phyloP scores from a whole-genome alignment of 768 basidiomycete species.

The Amanita jacksonii region DNA sequence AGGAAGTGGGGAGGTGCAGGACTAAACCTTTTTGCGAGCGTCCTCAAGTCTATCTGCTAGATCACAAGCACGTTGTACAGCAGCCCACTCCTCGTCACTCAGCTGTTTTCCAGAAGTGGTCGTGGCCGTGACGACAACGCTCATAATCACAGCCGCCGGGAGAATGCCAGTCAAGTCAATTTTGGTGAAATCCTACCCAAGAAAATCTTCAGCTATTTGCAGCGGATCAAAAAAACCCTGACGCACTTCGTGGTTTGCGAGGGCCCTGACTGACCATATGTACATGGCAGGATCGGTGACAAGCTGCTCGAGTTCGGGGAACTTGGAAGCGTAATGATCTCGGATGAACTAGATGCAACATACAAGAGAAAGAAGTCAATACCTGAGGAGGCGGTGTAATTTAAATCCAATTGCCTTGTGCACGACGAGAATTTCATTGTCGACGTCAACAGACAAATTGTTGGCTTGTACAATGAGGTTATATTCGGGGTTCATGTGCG shows the following conservation, averaged over 20 bases:
- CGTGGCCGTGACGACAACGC: constrained; percentile 91
- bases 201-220: constrained; percentile 6
- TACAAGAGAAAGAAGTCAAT: constrained; percentile 11
- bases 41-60: constrained; percentile 85
- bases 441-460: constrained; percentile 95
- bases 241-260: constrained; percentile 74
- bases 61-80: constrained; percentile 80
- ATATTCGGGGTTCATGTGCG: constrained; percentile 92
- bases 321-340: constrained; percentile 91
- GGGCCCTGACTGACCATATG: constrained; percentile 79
- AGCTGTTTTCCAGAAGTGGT: constrained; percentile 77
- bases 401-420: constrained; percentile 60
- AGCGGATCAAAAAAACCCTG: not conserved
- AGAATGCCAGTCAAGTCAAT: constrained; percentile 72
- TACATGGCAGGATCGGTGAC: constrained; percentile 89
- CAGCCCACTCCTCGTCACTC: constrained; percentile 60
- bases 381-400: constrained; percentile 1
- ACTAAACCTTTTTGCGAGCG: constrained; percentile 71
- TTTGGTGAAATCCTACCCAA: constrained; percentile 71
- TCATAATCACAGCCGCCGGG: constrained; percentile 88
- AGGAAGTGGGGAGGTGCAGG: too few species aligned
- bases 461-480: constrained; percentile 94
- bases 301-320: constrained; percentile 94
- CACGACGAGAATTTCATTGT: constrained; percentile 95
- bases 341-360: constrained; percentile 71